A percentile compares a stretch with the other conserved stretches of the same genome.
These are phyloP conservation scores for Pistacia vera DNA, from an alignment of 345 rosid species.

Conservation along the genomic window DNA sequence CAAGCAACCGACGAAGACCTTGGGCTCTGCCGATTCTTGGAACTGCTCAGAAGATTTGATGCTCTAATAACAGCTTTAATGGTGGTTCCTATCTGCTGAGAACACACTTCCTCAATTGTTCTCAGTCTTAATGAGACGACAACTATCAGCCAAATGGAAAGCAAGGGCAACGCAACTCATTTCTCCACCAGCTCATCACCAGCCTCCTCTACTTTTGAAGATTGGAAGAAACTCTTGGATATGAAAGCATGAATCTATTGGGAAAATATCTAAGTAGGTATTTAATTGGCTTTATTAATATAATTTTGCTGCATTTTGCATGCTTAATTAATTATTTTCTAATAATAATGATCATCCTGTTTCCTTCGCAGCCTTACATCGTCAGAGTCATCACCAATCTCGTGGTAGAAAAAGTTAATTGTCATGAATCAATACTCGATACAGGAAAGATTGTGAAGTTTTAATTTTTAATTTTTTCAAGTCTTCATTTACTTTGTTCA, in stretches of 20 bases:
- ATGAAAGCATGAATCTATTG: conserved; percentile 63
- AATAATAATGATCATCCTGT: background rate
- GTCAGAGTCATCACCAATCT: conserved; percentile 30
- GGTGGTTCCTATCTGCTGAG: conserved; percentile 31
- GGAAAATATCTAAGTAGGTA: conserved; percentile 63
- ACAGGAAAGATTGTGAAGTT: background rate
- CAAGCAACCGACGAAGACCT: conserved; percentile 16
- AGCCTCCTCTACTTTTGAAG: conserved; percentile 38
- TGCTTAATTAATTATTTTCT: background rate
- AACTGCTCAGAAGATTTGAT: conserved; percentile 5
- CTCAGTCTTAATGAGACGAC: conserved; percentile 35
- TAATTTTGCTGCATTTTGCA: background rate
- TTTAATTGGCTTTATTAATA: background rate
- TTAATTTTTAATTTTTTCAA: background rate
- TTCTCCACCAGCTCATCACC: conserved; percentile 22
- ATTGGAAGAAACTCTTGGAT: conserved; percentile 62
- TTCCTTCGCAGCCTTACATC: conserved; percentile 44
- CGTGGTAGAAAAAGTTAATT: conserved; percentile 34
- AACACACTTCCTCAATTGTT: conserved; percentile 49
- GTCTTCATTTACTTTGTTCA: conserved; percentile 26
- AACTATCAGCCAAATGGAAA: conserved; percentile 22
- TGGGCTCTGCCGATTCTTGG: conserved; percentile 24
- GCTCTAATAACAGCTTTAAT: background rate
- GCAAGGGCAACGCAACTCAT: conserved; percentile 8
- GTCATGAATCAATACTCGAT: background rate